Evolutionary conservation across 2,329 filamentous ascomycete genomes (phyloP).

Genomic region (Nigrospora osmanthi): DNA sequence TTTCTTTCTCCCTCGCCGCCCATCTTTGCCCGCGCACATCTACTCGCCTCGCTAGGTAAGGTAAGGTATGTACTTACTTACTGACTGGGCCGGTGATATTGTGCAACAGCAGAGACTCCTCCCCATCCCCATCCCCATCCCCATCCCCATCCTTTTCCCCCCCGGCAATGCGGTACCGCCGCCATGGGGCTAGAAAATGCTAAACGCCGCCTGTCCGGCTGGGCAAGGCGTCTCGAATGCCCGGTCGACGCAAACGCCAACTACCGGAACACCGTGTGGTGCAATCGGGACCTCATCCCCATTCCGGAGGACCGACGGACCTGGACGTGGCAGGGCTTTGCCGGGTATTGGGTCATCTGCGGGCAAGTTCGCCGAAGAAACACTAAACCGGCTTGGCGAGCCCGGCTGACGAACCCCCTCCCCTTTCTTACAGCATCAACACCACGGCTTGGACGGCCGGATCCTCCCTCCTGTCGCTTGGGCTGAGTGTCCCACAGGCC

Average conservation of each 20-base stretch:
- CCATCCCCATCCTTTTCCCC: too few relatives aligned
- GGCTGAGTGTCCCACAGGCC: conserved; percentile 18
- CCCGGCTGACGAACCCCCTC: too few relatives aligned
- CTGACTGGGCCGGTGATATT: too few relatives aligned
- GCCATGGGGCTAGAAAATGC: too few relatives aligned
- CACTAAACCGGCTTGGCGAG: background rate
- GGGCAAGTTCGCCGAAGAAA: conserved; percentile 4
- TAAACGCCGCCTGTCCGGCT: conserved; percentile 3
- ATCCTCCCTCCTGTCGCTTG: conserved; percentile 16
- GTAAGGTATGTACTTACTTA: too few relatives aligned
- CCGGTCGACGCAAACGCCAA: conserved; percentile 15
- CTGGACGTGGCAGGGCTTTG: conserved; percentile 20
- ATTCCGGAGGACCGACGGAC: conserved; percentile 16
- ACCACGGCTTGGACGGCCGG: conserved; percentile 20
- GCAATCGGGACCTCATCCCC: conserved; percentile 22
- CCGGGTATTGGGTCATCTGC: conserved; percentile 21
- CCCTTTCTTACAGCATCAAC: conserved; percentile 8
- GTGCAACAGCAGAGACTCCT: too few relatives aligned
- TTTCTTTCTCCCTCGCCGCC: too few relatives aligned
- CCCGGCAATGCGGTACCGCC: too few relatives aligned
- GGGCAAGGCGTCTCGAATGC: conserved; percentile 1
- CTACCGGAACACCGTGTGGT: conserved; percentile 22
- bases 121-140: too few relatives aligned
- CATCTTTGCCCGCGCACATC: too few relatives aligned
- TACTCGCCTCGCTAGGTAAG: too few relatives aligned